Conservation (phyloP, 2,329 filamentous ascomycete species). For the Talaromyces funiculosus region DNA sequence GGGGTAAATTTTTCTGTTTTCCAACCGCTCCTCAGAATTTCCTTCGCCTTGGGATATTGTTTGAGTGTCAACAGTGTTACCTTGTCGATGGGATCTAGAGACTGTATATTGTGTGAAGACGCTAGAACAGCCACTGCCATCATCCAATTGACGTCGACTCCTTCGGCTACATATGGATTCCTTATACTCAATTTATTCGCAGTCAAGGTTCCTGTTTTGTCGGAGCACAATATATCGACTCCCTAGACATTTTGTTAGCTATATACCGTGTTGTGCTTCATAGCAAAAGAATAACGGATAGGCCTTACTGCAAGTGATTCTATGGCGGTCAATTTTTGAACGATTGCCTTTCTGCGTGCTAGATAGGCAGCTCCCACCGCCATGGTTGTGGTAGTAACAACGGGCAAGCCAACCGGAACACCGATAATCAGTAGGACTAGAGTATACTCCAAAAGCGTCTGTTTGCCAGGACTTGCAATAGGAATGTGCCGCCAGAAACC, state of each 20-base stretch:
- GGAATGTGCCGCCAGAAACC: conserved; percentile 68
- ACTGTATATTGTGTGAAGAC: conserved; percentile 72
- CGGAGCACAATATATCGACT: conserved; percentile 73
- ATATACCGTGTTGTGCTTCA: neutral
- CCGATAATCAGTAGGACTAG: conserved; percentile 69
- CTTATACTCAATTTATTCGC: conserved; percentile 63
- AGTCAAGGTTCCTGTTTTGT: conserved; percentile 72
- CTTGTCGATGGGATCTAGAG: conserved; percentile 73
- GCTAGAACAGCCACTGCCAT: conserved; percentile 73
- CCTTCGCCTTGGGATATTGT: conserved; percentile 67
- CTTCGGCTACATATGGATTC: conserved; percentile 70
- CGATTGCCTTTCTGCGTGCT: conserved; percentile 71
- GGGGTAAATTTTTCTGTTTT: conserved; percentile 66
- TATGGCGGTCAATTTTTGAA: conserved; percentile 73
- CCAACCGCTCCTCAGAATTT: conserved; percentile 69
- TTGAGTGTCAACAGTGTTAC: conserved; percentile 69
- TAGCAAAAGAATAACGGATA: neutral
- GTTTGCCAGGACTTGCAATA: conserved; percentile 50
- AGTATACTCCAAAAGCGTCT: conserved; percentile 63
- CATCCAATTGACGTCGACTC: conserved; percentile 76
- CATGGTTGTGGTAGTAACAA: conserved; percentile 71
- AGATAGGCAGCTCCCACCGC: conserved; percentile 73
- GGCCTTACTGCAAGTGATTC: conserved; percentile 61
- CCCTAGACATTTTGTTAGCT: conserved; percentile 30
- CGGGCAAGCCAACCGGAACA: conserved; percentile 74